These are phyloP conservation scores for Eutypa lata DNA, from an alignment of 2,329 filamentous ascomycete species.

Conservation along the genomic window DNA sequence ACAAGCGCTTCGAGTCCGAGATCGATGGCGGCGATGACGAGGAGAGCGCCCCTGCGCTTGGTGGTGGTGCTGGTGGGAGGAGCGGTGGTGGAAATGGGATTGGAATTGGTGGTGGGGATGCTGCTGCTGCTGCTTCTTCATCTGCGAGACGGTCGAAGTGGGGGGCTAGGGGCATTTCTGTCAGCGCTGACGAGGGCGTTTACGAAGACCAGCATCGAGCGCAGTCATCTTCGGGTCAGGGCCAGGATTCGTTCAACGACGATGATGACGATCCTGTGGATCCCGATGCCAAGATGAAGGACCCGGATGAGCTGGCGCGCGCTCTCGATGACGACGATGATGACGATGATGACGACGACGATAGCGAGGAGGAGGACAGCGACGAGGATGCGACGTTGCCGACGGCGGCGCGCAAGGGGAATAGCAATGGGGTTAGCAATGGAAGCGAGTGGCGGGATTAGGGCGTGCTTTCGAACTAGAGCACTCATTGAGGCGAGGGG, in stretches of 20 bases:
- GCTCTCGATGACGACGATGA: constrained; percentile 58
- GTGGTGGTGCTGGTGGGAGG: constrained; percentile 21
- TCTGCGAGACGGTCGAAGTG: constrained; percentile 49
- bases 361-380: background rate
- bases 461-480: background rate
- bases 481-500: background rate
- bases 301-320: constrained; percentile 62
- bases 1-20: constrained; percentile 46
- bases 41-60: constrained; percentile 52
- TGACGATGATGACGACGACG: constrained; percentile 35
- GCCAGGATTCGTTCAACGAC: constrained; percentile 38
- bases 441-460: constrained; percentile 26
- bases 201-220: constrained; percentile 41
- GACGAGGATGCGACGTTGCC: constrained; percentile 4
- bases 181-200: constrained; percentile 62
- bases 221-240: constrained; percentile 33
- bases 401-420: constrained; percentile 9
- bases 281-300: constrained; percentile 63
- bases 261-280: constrained; percentile 39
- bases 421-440: constrained; percentile 21
- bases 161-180: constrained; percentile 63
- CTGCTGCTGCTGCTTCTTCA: constrained; percentile 20
- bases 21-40: constrained; percentile 49
- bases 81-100: no score
- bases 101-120: constrained; percentile 24